Base-by-base conservation (phyloP, 2,329 filamentous ascomycete genomes). In the Sclerotiophoma versabilis region DNA sequence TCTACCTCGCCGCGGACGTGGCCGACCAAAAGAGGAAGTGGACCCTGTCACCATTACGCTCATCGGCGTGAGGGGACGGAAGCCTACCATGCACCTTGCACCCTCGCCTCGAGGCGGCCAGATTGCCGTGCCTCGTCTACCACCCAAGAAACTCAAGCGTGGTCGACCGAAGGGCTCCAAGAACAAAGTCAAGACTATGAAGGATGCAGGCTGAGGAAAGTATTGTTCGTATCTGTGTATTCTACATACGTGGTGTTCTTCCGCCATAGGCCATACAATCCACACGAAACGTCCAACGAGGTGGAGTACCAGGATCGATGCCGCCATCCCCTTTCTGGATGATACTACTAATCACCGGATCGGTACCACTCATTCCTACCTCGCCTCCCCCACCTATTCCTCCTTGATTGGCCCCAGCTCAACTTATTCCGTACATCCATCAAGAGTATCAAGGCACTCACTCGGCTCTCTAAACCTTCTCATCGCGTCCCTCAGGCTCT, bases 161-260 rank as follows among this genome's bases (percentile, higher is more conserved):
- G 60, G 55, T 8, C 55, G 66, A 17, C 64, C 65, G 20, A 60
- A 62, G 25, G 60, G 66, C 23, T 53, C 58, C 0, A 65, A 57
- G 44, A 62, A 53, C 19, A 60, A 59, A n/a, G 44, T 32, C n/a
- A 57, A 54, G 15, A 23, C 19, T 10, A 4, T 25, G 12, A 39
- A 36, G 1, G 41, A 49, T 7, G 26, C 30, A n/a, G 45, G 34
- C 5, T 49, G 46, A 54, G 30, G 19, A 9, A 26, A 30, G 11
- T 4, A 15, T 4, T 3, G 17, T 14, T 17, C 5, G 5, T 11
- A 12, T n/a, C n/a, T n/a, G n/a, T 26, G 37, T 15, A 26, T 11
- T 39, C n/a, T 12, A 17, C 17, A 4, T 30, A 14, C 11, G 6
- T 14, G 29, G n/a, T 8, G 10, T 26, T 17, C 23, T n/a, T 12